phyloP scores from a whole-genome alignment of 2,329 filamentous ascomycete species.

The Colletotrichum neosansevieriae region DNA sequence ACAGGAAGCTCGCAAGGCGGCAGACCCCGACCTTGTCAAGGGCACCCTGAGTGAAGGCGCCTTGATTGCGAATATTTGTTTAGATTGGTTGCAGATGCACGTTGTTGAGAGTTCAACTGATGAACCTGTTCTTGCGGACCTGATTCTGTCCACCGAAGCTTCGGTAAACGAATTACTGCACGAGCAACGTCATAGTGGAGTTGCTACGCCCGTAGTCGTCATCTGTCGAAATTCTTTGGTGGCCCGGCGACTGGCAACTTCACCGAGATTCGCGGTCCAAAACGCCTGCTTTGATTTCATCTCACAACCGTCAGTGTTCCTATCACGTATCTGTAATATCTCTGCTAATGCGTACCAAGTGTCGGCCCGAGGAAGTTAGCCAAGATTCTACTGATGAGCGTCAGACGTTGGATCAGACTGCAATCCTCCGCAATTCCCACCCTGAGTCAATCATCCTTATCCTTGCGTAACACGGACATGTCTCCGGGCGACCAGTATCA shows the following conservation, averaged over 20 bases:
- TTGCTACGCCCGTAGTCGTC: constrained; percentile 43
- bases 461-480: too few relatives aligned
- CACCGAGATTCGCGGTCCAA: constrained; percentile 27
- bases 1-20: not conserved
- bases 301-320: constrained; percentile 51
- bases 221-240: constrained; percentile 48
- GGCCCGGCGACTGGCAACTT: constrained; percentile 44
- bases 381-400: constrained; percentile 46
- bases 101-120: constrained; percentile 40
- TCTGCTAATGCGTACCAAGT: too few relatives aligned
- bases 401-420: constrained; percentile 45
- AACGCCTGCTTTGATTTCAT: constrained; percentile 50
- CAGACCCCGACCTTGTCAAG: not conserved
- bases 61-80: constrained; percentile 46
- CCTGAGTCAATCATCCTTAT: not conserved
- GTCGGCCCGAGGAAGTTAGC: constrained; percentile 53
- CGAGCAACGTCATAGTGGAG: not conserved
- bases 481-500: too few relatives aligned
- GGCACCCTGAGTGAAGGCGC: constrained; percentile 35
- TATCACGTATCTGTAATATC: not conserved
- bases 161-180: constrained; percentile 2
- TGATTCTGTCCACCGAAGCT: constrained; percentile 44
- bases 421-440: constrained; percentile 8
- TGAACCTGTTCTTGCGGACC: constrained; percentile 42
- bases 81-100: constrained; percentile 50